Base-by-base conservation (phyloP, 1,284 basidiomycete species). In the Rhodotorula sp. region DNA sequence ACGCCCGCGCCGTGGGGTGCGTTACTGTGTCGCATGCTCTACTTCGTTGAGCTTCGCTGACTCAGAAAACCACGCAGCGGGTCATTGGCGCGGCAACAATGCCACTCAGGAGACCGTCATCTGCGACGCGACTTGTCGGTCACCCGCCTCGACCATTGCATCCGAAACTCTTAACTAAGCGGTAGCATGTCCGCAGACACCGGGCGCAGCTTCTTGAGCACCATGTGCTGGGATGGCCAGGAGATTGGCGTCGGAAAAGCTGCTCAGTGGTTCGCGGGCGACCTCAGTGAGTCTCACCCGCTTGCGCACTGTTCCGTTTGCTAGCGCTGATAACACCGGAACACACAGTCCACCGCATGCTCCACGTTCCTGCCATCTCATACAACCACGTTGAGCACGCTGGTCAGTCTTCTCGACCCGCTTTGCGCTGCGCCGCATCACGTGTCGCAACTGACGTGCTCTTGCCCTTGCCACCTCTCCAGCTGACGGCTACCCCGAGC, bases 171-270 rank as follows among this genome's bases (percentile, higher is more conserved):
- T n/a, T n/a, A 3, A 7, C 63, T 56, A 1, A 41, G 13, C 25
- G 4, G 0, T 49, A 14, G 5, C n/a, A 17, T 17, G 2, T 7
- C 19, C 8, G 2, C 60, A 67, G 71, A 67, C 55, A 66, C 68
- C 19, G 59, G 58, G 21, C 68, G 72, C 8, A 44, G 53, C 9
- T 66, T 62, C 13, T 66, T 74, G 17, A 25, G 56, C n/a, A 56
- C 49, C 19, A 61, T 74, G 21, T 74, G 72, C 68, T 74, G 68
- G 68, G 72, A 74, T 66, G 72, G 55, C 14, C 34, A 63, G 45
- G 44, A 71, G 53, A 65, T 71, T 17, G 66, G 68, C 21, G 64
- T 59, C 5, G 34, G 57, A 2, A 27, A 66, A 13, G 49, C 60
- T 5, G 44, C 66, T 9, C 27, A 45, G 1, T 74, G 69, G 68